Evolutionary conservation across 495 filamentous ascomycete species (phyloP), one percentile per base, ranked within the genome.

Genomic region (Schizothecium vesticola): DNA sequence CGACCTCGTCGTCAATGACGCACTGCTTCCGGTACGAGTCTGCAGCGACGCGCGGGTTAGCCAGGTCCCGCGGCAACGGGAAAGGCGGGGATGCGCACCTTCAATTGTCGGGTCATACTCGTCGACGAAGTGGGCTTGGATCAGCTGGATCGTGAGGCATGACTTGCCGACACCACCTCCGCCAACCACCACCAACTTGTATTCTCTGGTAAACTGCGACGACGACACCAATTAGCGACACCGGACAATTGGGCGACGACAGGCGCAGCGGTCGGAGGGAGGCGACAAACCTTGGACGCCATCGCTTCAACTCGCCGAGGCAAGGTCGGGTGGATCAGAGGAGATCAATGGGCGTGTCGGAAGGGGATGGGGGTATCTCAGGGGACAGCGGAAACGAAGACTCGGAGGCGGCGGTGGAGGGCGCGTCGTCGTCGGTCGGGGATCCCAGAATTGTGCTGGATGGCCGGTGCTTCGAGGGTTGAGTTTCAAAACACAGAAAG

Each of bases 11-110:
- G 78, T 99, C 95, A 79, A 99, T 96, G 65, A 96, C 89, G 78
- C 96, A 98, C 86, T 98, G 94, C 89, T 99, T 99, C 81, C 95
- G 94, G 84, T 99, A 99, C 69, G 95, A 98, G 79, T 99, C 95
- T 99, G 80, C 66, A n/a, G 55, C 12, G 33, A 43, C 13, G 22
- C 64, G 9, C 6, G 51, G 25, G 63, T 71, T 63, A 72, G 66
- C 70, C 63, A 63, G 26, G 23, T 61, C 28, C 13, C 21, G 29
- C 66, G 36, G 11, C 55, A 33, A 59, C 58, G 21, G 57, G 28
- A 65, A 66, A 58, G 2, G 26, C 10, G 13, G 16, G 51, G 24
- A 56, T 69, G 75, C 88, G 72, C 80, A 97, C 95, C 95, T 90
- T 99, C 95, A 75, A 99, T 99, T 74, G 95, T 99, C 57, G 95